Percentiles rank a stretch among this genome's conserved stretches.
Conservation (phyloP, 2,329 filamentous ascomycete genomes). For the Fusarium ambrosium region DNA sequence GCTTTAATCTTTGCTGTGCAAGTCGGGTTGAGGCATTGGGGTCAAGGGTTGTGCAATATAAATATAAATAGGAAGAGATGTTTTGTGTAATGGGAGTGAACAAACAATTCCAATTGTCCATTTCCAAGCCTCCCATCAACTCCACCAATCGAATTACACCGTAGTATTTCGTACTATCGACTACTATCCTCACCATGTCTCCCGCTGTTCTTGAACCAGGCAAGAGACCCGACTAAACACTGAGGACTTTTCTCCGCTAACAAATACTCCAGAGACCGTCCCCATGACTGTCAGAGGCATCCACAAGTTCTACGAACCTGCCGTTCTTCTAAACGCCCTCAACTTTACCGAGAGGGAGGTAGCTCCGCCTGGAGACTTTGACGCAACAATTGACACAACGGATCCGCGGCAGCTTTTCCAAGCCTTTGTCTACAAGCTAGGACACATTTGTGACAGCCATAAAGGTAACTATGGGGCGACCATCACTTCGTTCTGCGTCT, state of each 20-base stretch:
- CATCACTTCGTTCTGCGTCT: constrained; percentile 43
- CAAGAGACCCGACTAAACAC: not conserved
- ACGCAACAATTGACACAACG: constrained; percentile 9
- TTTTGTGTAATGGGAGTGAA: not conserved
- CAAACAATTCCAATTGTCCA: not conserved
- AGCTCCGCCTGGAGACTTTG: not conserved
- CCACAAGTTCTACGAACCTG: constrained; percentile 28
- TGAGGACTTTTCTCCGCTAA: not conserved
- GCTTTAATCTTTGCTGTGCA: not conserved
- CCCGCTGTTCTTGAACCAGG: constrained; percentile 1
- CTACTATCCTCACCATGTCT: not conserved
- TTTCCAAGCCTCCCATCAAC: too few relatives aligned
- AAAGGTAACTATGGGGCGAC: constrained; percentile 7
- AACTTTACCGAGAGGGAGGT: not conserved
- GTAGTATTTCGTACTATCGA: not conserved
- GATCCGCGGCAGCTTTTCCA: constrained; percentile 19
- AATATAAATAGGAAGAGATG: constrained; percentile 1
- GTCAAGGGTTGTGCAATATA: not conserved
- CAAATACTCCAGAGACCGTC: not conserved
- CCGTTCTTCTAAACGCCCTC: constrained; percentile 21
- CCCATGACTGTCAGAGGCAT: not conserved
- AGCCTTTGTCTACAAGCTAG: constrained; percentile 33
- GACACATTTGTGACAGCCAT: constrained; percentile 21
- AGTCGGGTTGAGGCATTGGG: not conserved
- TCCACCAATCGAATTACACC: not conserved